These are phyloP conservation scores for Perilla frutescens DNA, from an alignment of 257 asterid species.

Conservation along the genomic window DNA sequence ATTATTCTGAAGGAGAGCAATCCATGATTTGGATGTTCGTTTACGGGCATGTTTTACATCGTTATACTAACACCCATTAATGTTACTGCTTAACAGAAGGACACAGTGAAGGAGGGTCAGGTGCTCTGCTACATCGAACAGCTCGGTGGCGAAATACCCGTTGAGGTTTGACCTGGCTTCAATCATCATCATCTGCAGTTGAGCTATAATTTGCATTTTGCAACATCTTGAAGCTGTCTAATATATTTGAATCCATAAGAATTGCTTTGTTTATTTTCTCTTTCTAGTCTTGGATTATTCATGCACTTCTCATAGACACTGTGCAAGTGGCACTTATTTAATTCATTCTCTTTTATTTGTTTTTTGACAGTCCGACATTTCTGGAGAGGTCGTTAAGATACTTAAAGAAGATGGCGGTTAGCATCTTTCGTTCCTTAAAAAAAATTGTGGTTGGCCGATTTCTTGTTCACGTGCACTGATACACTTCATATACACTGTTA, in stretches of 20 bases:
- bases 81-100: constrained; percentile 61
- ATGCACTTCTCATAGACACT: constrained; percentile 6
- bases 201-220: neutral
- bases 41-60: neutral
- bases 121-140: constrained; percentile 91
- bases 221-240: neutral
- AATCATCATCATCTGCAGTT: neutral
- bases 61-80: neutral
- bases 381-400: constrained; percentile 87
- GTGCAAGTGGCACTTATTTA: constrained; percentile 3
- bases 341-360: neutral
- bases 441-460: neutral
- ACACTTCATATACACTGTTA: constrained; percentile 10
- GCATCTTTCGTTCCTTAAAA: constrained; percentile 21
- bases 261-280: neutral
- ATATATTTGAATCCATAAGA: neutral
- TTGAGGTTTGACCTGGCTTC: constrained; percentile 62
- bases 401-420: constrained; percentile 77
- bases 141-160: constrained; percentile 78
- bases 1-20: constrained; percentile 1
- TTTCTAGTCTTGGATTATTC: neutral
- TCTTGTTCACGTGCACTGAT: neutral
- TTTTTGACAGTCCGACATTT: constrained; percentile 57
- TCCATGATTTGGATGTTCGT: neutral
- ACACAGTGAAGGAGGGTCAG: constrained; percentile 85